Evolutionary conservation across 2,329 filamentous ascomycete species (phyloP).

Genomic region (Beauveria sp.): DNA sequence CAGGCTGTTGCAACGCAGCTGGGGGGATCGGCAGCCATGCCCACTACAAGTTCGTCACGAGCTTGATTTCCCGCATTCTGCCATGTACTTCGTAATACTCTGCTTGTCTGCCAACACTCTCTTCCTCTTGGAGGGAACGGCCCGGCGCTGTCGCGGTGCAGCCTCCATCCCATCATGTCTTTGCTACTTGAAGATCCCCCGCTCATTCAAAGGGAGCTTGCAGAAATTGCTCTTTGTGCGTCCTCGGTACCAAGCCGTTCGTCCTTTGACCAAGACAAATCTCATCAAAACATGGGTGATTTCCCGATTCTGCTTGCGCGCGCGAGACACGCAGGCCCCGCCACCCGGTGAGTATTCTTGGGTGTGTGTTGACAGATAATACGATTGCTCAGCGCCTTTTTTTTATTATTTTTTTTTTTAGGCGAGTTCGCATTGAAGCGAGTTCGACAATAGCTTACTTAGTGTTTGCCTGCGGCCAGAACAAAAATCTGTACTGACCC

Average conservation of each 20-base stretch:
- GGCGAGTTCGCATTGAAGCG: not conserved
- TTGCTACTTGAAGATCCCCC: not conserved
- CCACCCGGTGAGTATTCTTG: not conserved
- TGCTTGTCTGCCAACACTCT: too few species aligned
- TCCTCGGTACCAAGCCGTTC: not conserved
- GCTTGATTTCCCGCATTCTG: conserved; percentile 1
- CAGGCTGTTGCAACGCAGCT: not conserved
- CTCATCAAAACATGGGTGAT: not conserved
- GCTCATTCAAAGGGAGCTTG: not conserved
- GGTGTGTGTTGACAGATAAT: not conserved
- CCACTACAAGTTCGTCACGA: conserved; percentile 4
- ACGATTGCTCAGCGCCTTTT: too few species aligned
- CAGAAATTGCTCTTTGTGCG: not conserved
- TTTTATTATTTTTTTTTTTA: not conserved
- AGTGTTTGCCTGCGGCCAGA: not conserved
- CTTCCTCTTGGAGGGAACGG: conserved; percentile 2
- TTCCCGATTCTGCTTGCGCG: not conserved
- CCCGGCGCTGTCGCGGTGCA: not conserved
- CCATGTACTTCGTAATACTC: not conserved
- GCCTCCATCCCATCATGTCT: not conserved
- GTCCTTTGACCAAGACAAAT: not conserved
- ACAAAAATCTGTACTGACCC: not conserved
- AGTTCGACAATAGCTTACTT: not conserved
- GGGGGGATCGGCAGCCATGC: conserved; percentile 7
- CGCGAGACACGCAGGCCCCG: not conserved